These are phyloP conservation scores for Huntiella bhutanensis DNA, from an alignment of 2,329 filamentous ascomycete genomes.

Conservation along the genomic window DNA sequence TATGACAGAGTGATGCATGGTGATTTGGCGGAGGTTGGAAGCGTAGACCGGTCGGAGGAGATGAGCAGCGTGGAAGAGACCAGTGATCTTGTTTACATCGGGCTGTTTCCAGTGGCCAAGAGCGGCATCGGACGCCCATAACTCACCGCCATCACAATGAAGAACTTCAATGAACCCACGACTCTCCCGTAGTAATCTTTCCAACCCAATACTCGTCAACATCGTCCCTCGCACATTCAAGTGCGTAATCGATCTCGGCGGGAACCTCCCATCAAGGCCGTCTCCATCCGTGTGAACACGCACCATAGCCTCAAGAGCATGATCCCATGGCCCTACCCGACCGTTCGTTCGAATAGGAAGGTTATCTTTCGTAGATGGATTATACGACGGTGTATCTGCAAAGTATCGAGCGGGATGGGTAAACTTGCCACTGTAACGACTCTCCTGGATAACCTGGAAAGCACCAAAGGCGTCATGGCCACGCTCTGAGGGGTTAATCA, in stretches of 20 bases:
- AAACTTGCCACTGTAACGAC: conserved; percentile 24
- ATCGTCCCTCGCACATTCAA: conserved; percentile 32
- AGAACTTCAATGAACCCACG: conserved; percentile 32
- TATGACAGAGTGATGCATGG: conserved; percentile 40
- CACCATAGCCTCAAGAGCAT: conserved; percentile 16
- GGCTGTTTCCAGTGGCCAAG: conserved; percentile 17
- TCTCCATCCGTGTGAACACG: conserved; percentile 15
- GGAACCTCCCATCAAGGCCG: conserved; percentile 6
- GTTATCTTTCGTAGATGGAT: conserved; percentile 1
- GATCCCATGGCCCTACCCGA: conserved; percentile 15
- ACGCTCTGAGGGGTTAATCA: conserved; percentile 16
- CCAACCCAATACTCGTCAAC: conserved; percentile 26
- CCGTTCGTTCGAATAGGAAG: conserved; percentile 16
- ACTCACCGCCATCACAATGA: conserved; percentile 12
- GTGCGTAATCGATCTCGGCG: conserved; percentile 26
- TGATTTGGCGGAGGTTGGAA: conserved; percentile 31
- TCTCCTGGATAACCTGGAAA: conserved; percentile 29
- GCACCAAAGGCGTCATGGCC: conserved; percentile 21
- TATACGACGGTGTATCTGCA: conserved; percentile 28
- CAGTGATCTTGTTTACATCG: conserved; percentile 14
- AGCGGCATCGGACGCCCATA: conserved; percentile 1
- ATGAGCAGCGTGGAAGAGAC: conserved; percentile 27
- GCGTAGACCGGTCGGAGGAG: conserved; percentile 33
- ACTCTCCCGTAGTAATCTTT: conserved; percentile 23
- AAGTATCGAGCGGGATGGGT: conserved; percentile 28